Evolutionary conservation across 495 filamentous ascomycete species (phyloP).

Genomic region (Podospora conica): DNA sequence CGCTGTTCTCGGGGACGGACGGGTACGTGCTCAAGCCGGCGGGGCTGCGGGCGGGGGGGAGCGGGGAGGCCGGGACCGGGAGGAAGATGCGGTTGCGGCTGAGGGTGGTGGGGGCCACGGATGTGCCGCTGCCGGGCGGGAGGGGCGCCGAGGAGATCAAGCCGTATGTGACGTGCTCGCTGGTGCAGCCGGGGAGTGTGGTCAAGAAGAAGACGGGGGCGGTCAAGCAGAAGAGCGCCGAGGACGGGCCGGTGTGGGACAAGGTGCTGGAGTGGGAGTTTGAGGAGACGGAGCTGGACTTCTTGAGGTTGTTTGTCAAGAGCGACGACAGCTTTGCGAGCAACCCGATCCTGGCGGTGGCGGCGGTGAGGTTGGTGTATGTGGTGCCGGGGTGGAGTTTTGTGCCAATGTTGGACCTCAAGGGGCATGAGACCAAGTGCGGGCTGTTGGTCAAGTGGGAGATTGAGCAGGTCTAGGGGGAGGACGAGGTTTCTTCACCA

Average conservation of each 20-base stretch:
- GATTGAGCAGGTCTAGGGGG: constrained; percentile 28
- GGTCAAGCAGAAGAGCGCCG: constrained; percentile 6
- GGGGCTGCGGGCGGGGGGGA: constrained; percentile 42
- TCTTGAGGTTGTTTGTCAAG: constrained; percentile 49
- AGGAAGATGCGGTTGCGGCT: constrained; percentile 34
- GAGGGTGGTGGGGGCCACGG: constrained; percentile 44
- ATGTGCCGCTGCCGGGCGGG: constrained; percentile 38
- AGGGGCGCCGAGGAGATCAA: constrained; percentile 34
- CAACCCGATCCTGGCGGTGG: constrained; percentile 45
- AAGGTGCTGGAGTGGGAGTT: constrained; percentile 49
- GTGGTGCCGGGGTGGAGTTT: constrained; percentile 46
- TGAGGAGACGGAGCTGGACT: constrained; percentile 49
- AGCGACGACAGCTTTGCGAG: constrained; percentile 45
- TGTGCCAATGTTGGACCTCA: constrained; percentile 48
- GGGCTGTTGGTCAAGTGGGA: constrained; percentile 48
- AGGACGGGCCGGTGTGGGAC: constrained; percentile 45
- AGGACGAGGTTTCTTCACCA: background rate
- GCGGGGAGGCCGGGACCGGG: constrained; percentile 30
- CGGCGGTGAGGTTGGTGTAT: constrained; percentile 43
- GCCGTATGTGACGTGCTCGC: constrained; percentile 50
- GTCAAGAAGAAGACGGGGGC: constrained; percentile 45
- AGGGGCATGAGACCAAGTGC: constrained; percentile 46
- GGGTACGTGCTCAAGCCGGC: constrained; percentile 52
- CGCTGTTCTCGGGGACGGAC: constrained; percentile 46
- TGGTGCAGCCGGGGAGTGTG: constrained; percentile 35